Evolutionary conservation across 345 rosid genomes (phyloP).

Genomic region (Eucalyptus caleyi): DNA sequence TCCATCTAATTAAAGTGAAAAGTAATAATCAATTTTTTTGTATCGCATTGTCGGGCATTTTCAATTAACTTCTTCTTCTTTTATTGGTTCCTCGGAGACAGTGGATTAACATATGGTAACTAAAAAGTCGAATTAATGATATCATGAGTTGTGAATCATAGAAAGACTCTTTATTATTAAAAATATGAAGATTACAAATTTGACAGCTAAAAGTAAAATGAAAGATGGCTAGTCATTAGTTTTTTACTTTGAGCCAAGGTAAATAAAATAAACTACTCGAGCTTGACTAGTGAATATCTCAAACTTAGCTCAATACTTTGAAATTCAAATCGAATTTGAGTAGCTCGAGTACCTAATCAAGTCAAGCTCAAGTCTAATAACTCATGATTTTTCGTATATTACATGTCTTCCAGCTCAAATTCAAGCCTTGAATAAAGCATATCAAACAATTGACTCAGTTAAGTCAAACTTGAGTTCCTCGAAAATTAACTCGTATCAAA

Average conservation of each 20-base stretch:
- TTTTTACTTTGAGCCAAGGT: not conserved
- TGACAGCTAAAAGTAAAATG: rapidly evolving
- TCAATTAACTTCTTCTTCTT: not conserved
- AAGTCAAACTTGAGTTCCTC: not conserved
- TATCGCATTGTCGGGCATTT: rapidly evolving
- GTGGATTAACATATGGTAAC: not conserved
- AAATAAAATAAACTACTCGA: not conserved
- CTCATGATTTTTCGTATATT: not conserved
- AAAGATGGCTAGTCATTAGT: rapidly evolving
- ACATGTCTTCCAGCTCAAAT: not conserved
- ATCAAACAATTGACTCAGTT: not conserved
- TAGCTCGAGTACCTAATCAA: not conserved
- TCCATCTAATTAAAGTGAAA: not conserved
- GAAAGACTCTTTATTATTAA: too few species aligned
- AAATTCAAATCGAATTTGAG: not conserved
- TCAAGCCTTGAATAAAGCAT: not conserved
- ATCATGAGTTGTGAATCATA: not conserved
- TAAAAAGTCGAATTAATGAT: not conserved
- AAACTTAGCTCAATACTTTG: not conserved
- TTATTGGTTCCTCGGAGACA: rapidly evolving
- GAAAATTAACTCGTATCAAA: not conserved
- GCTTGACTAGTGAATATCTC: not conserved
- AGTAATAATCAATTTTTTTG: not conserved
- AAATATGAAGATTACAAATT: not conserved
- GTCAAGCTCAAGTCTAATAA: not conserved